These are phyloP conservation scores for Picochlorum sp. DNA, from an alignment of 139 green algal species.

Conservation along the genomic window DNA sequence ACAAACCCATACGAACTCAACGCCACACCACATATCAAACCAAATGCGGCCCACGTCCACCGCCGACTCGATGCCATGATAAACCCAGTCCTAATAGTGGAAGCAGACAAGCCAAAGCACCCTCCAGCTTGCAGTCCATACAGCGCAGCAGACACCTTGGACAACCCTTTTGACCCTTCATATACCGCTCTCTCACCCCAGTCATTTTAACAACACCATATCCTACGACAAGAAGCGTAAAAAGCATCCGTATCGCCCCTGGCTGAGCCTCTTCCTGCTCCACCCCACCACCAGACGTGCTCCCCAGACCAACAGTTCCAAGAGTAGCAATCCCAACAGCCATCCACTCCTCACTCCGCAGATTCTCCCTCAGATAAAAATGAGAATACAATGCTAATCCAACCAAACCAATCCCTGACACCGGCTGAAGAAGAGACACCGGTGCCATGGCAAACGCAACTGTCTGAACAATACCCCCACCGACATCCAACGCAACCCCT, in stretches of 20 bases:
- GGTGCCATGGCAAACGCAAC: slow-evolving; percentile 69
- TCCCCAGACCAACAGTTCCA: slow-evolving; percentile 55
- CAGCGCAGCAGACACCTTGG: slow-evolving; percentile 1
- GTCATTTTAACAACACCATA: slow-evolving; percentile 6
- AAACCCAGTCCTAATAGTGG: slow-evolving; percentile 59
- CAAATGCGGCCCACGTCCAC: slow-evolving; percentile 43
- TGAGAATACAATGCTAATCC: slow-evolving; percentile 77
- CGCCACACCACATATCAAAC: slow-evolving; percentile 42
- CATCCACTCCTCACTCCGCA: slow-evolving; percentile 50
- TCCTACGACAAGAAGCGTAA: slow-evolving; percentile 16
- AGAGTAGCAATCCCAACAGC: slow-evolving; percentile 39
- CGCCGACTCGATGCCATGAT: slow-evolving; percentile 41
- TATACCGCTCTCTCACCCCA: slow-evolving; percentile 10
- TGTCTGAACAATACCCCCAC: slow-evolving; percentile 73
- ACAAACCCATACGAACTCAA: slow-evolving; percentile 66
- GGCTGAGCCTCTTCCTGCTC: slow-evolving; percentile 2
- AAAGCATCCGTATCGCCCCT: slow-evolving; percentile 20
- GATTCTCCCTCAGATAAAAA: slow-evolving; percentile 66
- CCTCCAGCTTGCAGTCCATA: slow-evolving; percentile 60
- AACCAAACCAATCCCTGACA: slow-evolving; percentile 72
- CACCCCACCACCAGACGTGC: background rate
- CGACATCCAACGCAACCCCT: slow-evolving; percentile 62
- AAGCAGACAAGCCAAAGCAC: slow-evolving; percentile 73
- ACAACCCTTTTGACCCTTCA: slow-evolving; percentile 12
- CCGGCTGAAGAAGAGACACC: slow-evolving; percentile 81